Evolutionary conservation across 139 green algal species (phyloP), one percentile per base, ranked within the genome.

Genomic region (Chlorella sp.): DNA sequence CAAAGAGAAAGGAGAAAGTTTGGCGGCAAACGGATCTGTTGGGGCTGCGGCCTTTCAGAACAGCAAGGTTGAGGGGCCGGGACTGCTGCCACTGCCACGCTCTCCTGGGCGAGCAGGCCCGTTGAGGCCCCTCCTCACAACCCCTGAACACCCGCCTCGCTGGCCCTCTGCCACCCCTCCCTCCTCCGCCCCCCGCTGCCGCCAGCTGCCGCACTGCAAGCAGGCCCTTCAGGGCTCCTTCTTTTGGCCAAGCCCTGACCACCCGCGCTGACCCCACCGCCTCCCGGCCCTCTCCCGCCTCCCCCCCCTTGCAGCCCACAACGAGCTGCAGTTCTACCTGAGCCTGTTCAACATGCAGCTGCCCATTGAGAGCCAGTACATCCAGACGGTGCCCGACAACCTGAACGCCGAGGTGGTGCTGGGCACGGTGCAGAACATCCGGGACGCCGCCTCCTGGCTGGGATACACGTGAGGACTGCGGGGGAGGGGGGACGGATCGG

Each of bases 281-380:
- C 68, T 36, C 2, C 68, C 21, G 68, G 18, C 68, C 32, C 32
- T 14, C 12, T 68, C 71, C 5, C 26, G 15, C 42, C 21, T 57
- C 40, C 36, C 11, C 76, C 18, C 40, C 18, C 48, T 24, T 91
- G 89, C 91, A 94, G 92, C 92, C 36, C 94, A 98, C 93, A 83
- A 60, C 24, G 96, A 99, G 96, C 97, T 99, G 93, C 98, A 99
- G 95, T 99, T 98, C 92, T 99, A 99, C 95, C 96, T 99, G 61
- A 98, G 94, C 37, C 95, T 99, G 18, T 97, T 99, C 92, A 99
- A 99, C 94, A 94, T 97, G 95, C 98, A 99, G 95, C 96, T 99
- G 90, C 98, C 98, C 53, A 98, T 99, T 64, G 98, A 99, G 95
- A 96, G 90, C 90, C 98, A 99, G 94, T 98, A 97, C 81, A 92